Conservation (phyloP, 371 early-diverging fungal species). For the Thermomucor indicae-seudaticae region DNA sequence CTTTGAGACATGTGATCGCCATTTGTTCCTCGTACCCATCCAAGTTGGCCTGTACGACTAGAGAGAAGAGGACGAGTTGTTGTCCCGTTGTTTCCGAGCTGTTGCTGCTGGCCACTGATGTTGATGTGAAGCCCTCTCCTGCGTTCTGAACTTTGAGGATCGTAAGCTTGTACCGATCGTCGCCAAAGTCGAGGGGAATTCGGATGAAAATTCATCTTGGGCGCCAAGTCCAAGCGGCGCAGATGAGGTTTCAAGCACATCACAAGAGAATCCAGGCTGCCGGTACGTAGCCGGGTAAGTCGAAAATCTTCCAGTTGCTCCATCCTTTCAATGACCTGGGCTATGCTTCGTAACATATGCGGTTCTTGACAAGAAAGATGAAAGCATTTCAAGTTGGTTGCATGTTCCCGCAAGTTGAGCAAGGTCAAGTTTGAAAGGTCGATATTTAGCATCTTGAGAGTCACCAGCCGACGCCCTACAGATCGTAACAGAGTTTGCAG, state of each 20-base stretch:
- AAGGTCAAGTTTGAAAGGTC: slow-evolving; percentile 25
- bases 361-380: slow-evolving; percentile 32
- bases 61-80: too few relatives aligned
- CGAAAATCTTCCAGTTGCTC: slow-evolving; percentile 25
- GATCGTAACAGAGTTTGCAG: slow-evolving; percentile 23
- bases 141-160: neutral
- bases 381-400: slow-evolving; percentile 16
- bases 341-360: slow-evolving; percentile 9
- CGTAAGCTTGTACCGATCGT: neutral
- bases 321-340: slow-evolving; percentile 12
- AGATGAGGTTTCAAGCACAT: slow-evolving; percentile 11
- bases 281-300: slow-evolving; percentile 26
- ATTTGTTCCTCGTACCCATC: too few relatives aligned
- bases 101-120: too few relatives aligned
- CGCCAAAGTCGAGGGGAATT: slow-evolving; percentile 3
- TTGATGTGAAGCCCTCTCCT: too few relatives aligned
- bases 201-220: slow-evolving; percentile 26
- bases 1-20: too few relatives aligned
- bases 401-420: slow-evolving; percentile 18
- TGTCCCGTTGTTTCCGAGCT: too few relatives aligned
- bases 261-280: slow-evolving; percentile 21
- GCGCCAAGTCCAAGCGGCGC: slow-evolving; percentile 19
- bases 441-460: slow-evolving; percentile 40
- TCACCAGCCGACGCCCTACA: slow-evolving; percentile 11
- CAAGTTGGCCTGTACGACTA: too few relatives aligned